Evolutionary conservation across 1,139 yeast species (phyloP).

Genomic region (Pichia sp.): DNA sequence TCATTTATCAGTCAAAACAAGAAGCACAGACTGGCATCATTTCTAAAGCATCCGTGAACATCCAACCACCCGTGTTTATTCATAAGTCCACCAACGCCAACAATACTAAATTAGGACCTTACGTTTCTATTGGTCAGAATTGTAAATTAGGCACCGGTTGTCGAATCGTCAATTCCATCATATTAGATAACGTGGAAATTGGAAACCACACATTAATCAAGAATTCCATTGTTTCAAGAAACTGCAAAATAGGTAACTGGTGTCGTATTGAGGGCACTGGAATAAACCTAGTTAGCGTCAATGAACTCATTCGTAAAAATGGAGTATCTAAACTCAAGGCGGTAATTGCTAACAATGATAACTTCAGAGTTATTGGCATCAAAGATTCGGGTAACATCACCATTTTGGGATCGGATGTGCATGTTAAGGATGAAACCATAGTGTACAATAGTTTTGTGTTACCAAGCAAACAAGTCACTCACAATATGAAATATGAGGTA

Average conservation of each 20-base stretch:
- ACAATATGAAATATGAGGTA: slow-evolving; percentile 50
- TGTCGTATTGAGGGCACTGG: slow-evolving; percentile 58
- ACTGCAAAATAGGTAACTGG: slow-evolving; percentile 51
- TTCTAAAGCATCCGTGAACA: slow-evolving; percentile 32
- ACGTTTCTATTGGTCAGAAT: slow-evolving; percentile 52
- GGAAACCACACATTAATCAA: slow-evolving; percentile 43
- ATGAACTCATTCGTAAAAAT: slow-evolving; percentile 20
- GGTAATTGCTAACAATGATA: slow-evolving; percentile 25
- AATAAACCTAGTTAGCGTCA: slow-evolving; percentile 30
- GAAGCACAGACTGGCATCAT: slow-evolving; percentile 6
- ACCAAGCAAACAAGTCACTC: slow-evolving; percentile 51
- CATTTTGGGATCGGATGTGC: slow-evolving; percentile 47
- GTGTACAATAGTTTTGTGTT: slow-evolving; percentile 54
- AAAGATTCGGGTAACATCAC: slow-evolving; percentile 48
- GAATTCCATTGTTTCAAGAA: slow-evolving; percentile 46
- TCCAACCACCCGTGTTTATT: slow-evolving; percentile 47
- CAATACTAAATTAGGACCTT: slow-evolving; percentile 49
- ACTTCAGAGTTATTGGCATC: slow-evolving; percentile 33
- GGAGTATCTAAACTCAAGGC: slow-evolving; percentile 17
- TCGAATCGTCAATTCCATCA: slow-evolving; percentile 47
- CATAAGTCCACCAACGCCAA: slow-evolving; percentile 40
- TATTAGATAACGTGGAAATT: slow-evolving; percentile 42
- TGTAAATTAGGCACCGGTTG: slow-evolving; percentile 48
- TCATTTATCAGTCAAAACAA: slow-evolving; percentile 29
- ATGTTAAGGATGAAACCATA: slow-evolving; percentile 46